Evolutionary conservation across 192 early-diverging fungal species (phyloP), one percentile per base, ranked within the genome.

Genomic region (Gaertneriomyces semiglobifer): DNA sequence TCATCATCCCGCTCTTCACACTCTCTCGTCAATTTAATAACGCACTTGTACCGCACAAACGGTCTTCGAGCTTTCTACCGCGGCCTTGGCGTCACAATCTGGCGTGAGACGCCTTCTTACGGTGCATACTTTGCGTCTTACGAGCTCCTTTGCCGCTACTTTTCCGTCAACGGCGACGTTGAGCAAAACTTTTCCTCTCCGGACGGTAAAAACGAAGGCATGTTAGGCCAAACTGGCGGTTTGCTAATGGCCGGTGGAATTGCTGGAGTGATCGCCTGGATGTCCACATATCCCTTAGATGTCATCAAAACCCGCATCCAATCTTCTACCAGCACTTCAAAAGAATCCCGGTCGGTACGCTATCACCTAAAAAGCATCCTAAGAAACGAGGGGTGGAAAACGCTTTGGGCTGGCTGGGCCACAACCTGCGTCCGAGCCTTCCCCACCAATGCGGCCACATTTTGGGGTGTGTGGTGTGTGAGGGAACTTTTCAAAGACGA

Each of bases 61-160:
- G 81, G 81, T 5, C 53, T 79, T 4, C 46, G 63, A 5, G 74
- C 71, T 3, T 73, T 71, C 51, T 79, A 66, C 57, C 58, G 66
- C 10, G 81, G 77, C 4, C 42, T 82, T 4, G 56, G 44, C 0
- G 39, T 55, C n/a, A 82, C 81, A 9, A 53, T 82, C 4, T 52
- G 65, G 16, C 70, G 81, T 10, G 81, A 82, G 62, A 81, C 76
- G 12, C 79, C 79, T 0, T 70, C 66, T 10, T 81, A 78, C 51
- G 81, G 81, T 40, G 75, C 71, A 41, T 82, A 82, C 54, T 82
- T 82, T 68, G 81, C 77, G n/a, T 70, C 73, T 33, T 82, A 77
- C 54, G 81, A 82, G 63, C 16, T 75, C 4, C 48, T 82, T 19
- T 64, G 67, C 14, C 58, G 67, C 6, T 46, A 60, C 74, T 16